A percentile compares a stretch with the other conserved stretches of the same genome.
Evolutionary conservation across 1,284 basidiomycete genomes (phyloP).

Genomic region (Tranzscheliella williamsii): DNA sequence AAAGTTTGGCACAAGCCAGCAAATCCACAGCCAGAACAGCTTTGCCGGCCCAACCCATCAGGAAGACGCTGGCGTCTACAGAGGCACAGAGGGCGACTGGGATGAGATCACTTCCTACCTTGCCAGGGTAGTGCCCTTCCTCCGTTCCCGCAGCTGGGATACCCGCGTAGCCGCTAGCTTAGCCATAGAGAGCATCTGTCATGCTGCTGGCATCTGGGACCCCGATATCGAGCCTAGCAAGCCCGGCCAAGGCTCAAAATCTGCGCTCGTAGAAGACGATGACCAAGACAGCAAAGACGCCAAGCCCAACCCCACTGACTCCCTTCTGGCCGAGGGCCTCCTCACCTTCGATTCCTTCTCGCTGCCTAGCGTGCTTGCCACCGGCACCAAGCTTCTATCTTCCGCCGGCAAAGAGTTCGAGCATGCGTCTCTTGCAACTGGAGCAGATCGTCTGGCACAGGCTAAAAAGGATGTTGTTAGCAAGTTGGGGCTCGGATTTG

Average conservation of each 20-base stretch:
- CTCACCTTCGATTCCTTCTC: conserved; percentile 64
- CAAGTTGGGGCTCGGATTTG: conserved; percentile 66
- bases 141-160: conserved; percentile 84
- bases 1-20: conserved; percentile 36
- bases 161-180: conserved; percentile 81
- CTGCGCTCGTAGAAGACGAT: conserved; percentile 6
- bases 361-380: conserved; percentile 73
- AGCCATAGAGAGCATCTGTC: conserved; percentile 82
- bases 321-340: conserved; percentile 13
- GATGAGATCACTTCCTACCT: conserved; percentile 64
- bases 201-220: conserved; percentile 78
- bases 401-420: conserved; percentile 84
- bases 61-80: conserved; percentile 25
- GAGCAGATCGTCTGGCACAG: conserved; percentile 71
- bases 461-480: conserved; percentile 73
- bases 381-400: conserved; percentile 76
- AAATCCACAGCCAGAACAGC: conserved; percentile 31
- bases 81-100: conserved; percentile 71
- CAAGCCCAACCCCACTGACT: conserved; percentile 17
- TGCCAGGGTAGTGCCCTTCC: conserved; percentile 76
- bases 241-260: conserved; percentile 30
- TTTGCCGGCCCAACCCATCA: conserved; percentile 20
- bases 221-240: conserved; percentile 36
- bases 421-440: conserved; percentile 48
- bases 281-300: conserved; percentile 15